These are phyloP conservation scores for Perkinsus olseni DNA, from an alignment of 169 alveolate species.

Conservation along the genomic window DNA sequence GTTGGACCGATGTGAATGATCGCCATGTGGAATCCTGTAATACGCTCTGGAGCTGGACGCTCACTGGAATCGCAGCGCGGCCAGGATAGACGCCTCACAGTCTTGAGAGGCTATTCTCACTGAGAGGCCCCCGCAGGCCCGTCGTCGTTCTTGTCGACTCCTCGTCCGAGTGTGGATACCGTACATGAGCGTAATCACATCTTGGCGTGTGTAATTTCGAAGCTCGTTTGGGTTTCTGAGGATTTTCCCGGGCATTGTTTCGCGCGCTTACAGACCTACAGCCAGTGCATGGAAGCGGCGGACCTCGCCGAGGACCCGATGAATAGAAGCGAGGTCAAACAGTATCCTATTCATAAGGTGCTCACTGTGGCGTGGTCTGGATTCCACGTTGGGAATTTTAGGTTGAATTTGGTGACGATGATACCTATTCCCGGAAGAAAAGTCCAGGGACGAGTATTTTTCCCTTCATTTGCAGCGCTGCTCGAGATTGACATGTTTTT, in stretches of 20 bases:
- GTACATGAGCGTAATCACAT: too few relatives aligned
- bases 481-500: not conserved
- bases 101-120: too few relatives aligned
- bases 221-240: too few relatives aligned
- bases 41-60: too few relatives aligned
- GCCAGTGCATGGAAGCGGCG: not conserved
- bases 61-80: too few relatives aligned
- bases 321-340: not conserved
- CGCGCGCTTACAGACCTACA: not conserved
- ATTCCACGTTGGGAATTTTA: not conserved
- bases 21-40: too few relatives aligned
- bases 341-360: not conserved
- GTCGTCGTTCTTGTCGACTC: too few relatives aligned
- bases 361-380: not conserved
- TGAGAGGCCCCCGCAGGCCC: too few relatives aligned
- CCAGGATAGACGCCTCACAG: too few relatives aligned
- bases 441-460: not conserved
- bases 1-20: too few relatives aligned
- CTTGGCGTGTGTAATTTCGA: too few relatives aligned
- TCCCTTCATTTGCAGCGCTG: not conserved
- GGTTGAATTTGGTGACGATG: not conserved
- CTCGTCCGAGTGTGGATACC: too few relatives aligned
- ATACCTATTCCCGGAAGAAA: not conserved
- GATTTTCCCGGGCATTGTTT: not conserved
- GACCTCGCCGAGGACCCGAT: not conserved